A percentile compares a stretch with the other conserved stretches of the same genome.
Evolutionary conservation across 495 filamentous ascomycete genomes (phyloP).

Genomic region (Astrocystis sublimbata): DNA sequence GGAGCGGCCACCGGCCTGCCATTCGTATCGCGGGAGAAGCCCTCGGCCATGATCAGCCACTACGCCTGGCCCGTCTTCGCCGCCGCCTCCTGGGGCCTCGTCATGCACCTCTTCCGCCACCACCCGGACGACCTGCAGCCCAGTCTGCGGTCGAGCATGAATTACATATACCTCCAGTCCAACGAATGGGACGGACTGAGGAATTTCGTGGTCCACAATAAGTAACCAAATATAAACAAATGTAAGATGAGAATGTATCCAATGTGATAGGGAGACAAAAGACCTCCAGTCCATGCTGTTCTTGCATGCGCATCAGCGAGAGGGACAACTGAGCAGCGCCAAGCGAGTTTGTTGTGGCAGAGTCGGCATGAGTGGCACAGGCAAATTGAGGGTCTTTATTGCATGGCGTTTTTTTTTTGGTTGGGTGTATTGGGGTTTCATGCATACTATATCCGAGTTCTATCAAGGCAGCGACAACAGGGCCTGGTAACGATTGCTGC

Average conservation of each 20-base stretch:
- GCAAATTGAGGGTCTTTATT: not conserved
- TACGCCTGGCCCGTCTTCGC: constrained; percentile 93
- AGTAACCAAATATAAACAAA: constrained; percentile 47
- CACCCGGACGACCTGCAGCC: constrained; percentile 85
- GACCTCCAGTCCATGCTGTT: not conserved
- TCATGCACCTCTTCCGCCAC: constrained; percentile 96
- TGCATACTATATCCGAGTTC: not conserved
- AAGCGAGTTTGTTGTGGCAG: not conserved
- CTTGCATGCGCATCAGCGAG: not conserved
- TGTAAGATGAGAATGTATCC: not conserved
- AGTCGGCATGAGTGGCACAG: no score
- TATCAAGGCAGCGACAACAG: not conserved
- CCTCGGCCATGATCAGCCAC: constrained; percentile 52
- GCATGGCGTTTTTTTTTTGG: not conserved
- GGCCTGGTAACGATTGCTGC: not conserved
- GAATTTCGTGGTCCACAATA: constrained; percentile 81
- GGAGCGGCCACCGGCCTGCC: constrained; percentile 42
- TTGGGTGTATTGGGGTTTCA: not conserved
- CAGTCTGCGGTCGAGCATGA: constrained; percentile 94
- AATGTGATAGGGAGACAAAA: not conserved
- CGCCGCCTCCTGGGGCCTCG: constrained; percentile 78
- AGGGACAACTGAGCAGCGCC: not conserved
- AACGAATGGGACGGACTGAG: constrained; percentile 82
- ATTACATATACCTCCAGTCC: constrained; percentile 86
- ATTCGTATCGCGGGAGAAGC: constrained; percentile 41